A percentile compares a stretch with the other conserved stretches of the same genome.
Evolutionary conservation across 2,329 filamentous ascomycete species (phyloP).

Genomic region (Xylariales sp.): DNA sequence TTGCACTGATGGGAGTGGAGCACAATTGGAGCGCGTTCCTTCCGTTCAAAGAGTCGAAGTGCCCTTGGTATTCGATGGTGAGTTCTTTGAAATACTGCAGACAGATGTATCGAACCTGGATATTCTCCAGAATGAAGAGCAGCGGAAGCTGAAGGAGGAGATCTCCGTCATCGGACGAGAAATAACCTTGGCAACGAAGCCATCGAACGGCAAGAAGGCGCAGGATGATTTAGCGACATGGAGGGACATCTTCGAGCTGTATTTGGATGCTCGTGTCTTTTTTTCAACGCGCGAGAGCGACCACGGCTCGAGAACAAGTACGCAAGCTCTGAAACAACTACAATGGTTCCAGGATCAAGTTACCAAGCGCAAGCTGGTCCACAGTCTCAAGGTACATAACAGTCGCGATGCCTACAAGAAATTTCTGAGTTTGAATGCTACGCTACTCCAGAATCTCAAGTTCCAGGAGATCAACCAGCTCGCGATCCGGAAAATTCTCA

Average conservation of each 20-base stretch:
- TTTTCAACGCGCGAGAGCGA: constrained; percentile 73
- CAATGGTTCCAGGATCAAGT: constrained; percentile 70
- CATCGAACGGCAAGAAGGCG: constrained; percentile 55
- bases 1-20: background rate
- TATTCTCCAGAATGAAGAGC: constrained; percentile 61
- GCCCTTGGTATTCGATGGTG: constrained; percentile 68
- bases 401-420: constrained; percentile 61
- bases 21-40: background rate
- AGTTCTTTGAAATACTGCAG: constrained; percentile 76
- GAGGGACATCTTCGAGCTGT: constrained; percentile 78
- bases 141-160: constrained; percentile 56
- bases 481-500: constrained; percentile 78
- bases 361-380: constrained; percentile 51
- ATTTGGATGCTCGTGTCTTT: constrained; percentile 75
- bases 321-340: constrained; percentile 62
- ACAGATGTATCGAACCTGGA: constrained; percentile 68
- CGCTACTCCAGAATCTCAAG: constrained; percentile 72
- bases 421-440: constrained; percentile 70
- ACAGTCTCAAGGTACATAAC: constrained; percentile 60
- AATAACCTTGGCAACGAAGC: constrained; percentile 61
- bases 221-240: constrained; percentile 66
- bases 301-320: constrained; percentile 62
- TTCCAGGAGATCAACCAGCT: constrained; percentile 81
- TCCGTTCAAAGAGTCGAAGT: constrained; percentile 56
- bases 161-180: constrained; percentile 62